phyloP scores from a whole-genome alignment of 2,329 filamentous ascomycete genomes.

The Fusarium praegraminearum region DNA sequence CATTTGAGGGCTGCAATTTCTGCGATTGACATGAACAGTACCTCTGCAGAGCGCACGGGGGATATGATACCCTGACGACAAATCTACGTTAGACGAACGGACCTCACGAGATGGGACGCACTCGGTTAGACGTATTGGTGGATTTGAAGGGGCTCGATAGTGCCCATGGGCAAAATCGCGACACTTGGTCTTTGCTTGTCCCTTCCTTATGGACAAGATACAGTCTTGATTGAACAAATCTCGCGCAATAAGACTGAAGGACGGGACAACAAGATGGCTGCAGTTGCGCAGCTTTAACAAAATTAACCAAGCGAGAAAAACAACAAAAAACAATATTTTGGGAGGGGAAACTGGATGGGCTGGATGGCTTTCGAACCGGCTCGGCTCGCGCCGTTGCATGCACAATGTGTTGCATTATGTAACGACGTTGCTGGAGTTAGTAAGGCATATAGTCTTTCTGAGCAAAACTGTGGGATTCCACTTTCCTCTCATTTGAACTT shows the following conservation, averaged over 20 bases:
- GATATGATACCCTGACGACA: conserved; percentile 55
- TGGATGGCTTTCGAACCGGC: conserved; percentile 44
- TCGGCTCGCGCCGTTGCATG: conserved; percentile 29
- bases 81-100: conserved; percentile 51
- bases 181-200: conserved; percentile 27
- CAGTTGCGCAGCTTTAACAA: conserved; percentile 30
- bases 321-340: conserved; percentile 41
- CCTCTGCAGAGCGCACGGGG: conserved; percentile 43
- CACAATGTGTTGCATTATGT: conserved; percentile 17
- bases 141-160: conserved; percentile 26
- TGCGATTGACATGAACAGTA: conserved; percentile 45
- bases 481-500: conserved; percentile 39
- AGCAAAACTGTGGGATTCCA: conserved; percentile 43
- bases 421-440: conserved; percentile 32
- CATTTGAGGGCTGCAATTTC: conserved; percentile 47
- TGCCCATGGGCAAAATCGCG: conserved; percentile 27
- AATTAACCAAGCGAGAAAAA: conserved; percentile 45
- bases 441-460: conserved; percentile 46
- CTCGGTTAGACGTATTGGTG: conserved; percentile 46
- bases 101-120: conserved; percentile 47
- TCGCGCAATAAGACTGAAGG: conserved; percentile 32
- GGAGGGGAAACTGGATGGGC: conserved; percentile 44
- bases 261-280: conserved; percentile 27
- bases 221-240: conserved; percentile 25
- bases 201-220: conserved; percentile 22